Percentiles rank a stretch among this genome's conserved stretches.
Conservation (phyloP, 2,329 filamentous ascomycete genomes). For the Hypoxylon sp. region DNA sequence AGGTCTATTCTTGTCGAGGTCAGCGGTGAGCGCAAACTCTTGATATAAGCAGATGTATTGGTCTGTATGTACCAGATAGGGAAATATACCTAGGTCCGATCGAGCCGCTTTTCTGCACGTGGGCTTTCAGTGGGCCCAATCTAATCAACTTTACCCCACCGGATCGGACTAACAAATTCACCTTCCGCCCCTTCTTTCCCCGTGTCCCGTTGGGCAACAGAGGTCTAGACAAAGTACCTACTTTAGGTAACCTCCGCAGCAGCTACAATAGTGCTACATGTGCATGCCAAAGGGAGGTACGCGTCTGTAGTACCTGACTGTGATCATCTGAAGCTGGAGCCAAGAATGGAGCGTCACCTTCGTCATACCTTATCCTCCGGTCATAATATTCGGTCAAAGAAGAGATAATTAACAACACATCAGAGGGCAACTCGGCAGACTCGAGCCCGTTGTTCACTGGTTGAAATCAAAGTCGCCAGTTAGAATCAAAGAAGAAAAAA, state of each 20-base stretch:
- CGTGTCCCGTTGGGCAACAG: constrained; percentile 4
- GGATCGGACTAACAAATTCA: constrained; percentile 40
- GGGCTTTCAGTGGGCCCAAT: constrained; percentile 30
- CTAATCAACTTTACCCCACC: constrained; percentile 32
- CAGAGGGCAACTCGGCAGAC: constrained; percentile 8
- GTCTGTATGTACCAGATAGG: constrained; percentile 14
- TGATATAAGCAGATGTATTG: constrained; percentile 2
- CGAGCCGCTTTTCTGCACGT: constrained; percentile 29
- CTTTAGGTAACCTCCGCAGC: constrained; percentile 6
- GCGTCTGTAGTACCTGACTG: constrained; percentile 21
- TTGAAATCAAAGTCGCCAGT: constrained; percentile 25
- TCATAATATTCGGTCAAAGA: constrained; percentile 29
- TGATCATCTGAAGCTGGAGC: constrained; percentile 39
- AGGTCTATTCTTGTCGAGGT: constrained; percentile 20
- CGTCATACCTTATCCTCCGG: constrained; percentile 29
- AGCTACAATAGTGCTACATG: background rate
- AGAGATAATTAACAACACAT: constrained; percentile 4
- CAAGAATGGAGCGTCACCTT: constrained; percentile 34
- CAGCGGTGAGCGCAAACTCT: constrained; percentile 22
- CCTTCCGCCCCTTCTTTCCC: constrained; percentile 8
- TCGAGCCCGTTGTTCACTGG: constrained; percentile 21
- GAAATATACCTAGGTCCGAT: constrained; percentile 25
- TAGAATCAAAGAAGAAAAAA: constrained; percentile 19
- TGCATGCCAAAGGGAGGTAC: constrained; percentile 9
- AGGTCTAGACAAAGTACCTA: constrained; percentile 9